Evolutionary conservation across 805 yeast genomes (phyloP).

Genomic region (Starmerella scarabaei): DNA sequence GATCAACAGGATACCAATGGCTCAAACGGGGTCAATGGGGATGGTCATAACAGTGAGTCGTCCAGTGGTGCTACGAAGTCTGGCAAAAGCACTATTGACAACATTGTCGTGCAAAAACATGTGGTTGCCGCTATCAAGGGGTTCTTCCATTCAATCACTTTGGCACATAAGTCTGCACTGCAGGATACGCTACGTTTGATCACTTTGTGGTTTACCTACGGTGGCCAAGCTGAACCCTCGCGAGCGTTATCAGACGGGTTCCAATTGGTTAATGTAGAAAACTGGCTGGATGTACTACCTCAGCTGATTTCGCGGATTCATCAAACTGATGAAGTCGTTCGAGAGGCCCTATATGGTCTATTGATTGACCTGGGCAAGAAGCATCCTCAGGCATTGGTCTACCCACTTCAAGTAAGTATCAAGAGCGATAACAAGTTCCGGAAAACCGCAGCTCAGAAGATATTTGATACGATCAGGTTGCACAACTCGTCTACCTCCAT

Average conservation of each 20-base stretch:
- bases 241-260: constrained; percentile 85
- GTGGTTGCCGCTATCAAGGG: constrained; percentile 95
- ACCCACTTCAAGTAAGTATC: constrained; percentile 90
- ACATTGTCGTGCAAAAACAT: constrained; percentile 56
- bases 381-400: constrained; percentile 94
- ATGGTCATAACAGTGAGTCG: neutral
- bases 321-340: constrained; percentile 79
- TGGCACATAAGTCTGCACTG: constrained; percentile 72
- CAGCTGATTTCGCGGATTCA: constrained; percentile 93
- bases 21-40: no score
- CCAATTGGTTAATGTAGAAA: constrained; percentile 73
- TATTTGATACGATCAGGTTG: constrained; percentile 80
- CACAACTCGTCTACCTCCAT: constrained; percentile 49
- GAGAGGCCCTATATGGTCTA: constrained; percentile 64
- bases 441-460: constrained; percentile 80
- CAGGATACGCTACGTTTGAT: constrained; percentile 85
- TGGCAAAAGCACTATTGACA: constrained; percentile 17
- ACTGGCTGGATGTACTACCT: constrained; percentile 92
- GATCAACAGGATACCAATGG: constrained; percentile 11
- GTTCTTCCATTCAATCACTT: constrained; percentile 83
- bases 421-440: constrained; percentile 84
- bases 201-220: constrained; percentile 92
- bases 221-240: constrained; percentile 85
- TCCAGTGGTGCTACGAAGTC: constrained; percentile 21
- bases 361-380: constrained; percentile 82